Conservation (phyloP, 331 rosid species). For the Telfairia occidentalis region DNA sequence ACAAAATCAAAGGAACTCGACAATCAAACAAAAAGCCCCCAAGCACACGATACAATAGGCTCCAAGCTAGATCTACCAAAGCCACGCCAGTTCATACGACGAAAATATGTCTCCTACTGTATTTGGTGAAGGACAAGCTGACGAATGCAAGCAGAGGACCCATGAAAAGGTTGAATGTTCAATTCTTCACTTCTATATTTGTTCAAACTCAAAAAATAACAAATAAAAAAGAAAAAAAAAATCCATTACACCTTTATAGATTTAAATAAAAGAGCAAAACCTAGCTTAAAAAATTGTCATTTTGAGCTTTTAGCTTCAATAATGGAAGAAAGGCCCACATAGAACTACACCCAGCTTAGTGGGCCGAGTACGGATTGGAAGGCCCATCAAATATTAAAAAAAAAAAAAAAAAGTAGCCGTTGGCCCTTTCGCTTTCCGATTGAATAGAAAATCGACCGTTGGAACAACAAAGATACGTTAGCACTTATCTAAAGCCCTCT, state of each 20-base stretch:
- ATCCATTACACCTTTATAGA: not conserved
- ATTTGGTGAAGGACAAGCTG: no score
- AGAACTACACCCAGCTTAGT: not conserved
- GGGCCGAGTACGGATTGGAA: slow-evolving; percentile 1
- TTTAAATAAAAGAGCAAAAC: not conserved
- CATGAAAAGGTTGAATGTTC: no score
- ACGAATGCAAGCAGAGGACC: no score
- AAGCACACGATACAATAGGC: no score
- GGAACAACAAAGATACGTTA: slow-evolving; percentile 40
- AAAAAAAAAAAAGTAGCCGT: slow-evolving; percentile 42
- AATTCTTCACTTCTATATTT: no score
- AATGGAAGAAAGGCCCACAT: not conserved
- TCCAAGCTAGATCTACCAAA: no score
- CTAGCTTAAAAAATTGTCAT: not conserved
- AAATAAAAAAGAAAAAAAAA: not conserved
- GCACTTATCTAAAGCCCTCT: slow-evolving; percentile 10
- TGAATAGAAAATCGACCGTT: slow-evolving; percentile 66
- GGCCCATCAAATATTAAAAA: slow-evolving; percentile 12
- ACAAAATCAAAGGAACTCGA: no score
- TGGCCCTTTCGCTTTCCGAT: slow-evolving; percentile 14
- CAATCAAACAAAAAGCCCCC: no score
- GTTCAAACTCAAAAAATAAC: not conserved
- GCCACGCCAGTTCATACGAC: no score
- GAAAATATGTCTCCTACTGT: no score
- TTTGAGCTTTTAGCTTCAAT: not conserved